Conservation (phyloP, 78 protist species). For the Reticulomyxa filosa region DNA sequence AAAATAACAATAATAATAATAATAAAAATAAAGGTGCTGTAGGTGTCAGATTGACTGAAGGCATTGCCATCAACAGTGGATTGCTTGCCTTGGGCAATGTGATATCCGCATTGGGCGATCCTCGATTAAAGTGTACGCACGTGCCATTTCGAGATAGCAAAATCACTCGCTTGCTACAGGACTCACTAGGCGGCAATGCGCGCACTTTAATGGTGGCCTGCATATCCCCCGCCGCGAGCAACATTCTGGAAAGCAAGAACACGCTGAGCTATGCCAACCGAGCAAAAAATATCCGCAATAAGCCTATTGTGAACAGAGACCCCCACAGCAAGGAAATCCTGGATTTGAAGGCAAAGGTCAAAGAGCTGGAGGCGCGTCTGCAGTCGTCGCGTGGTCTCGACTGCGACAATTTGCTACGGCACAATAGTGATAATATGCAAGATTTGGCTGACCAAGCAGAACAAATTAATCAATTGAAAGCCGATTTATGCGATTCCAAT, state of each 20-base stretch:
- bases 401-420: too few species aligned
- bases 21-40: slow-evolving; percentile 6
- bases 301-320: slow-evolving; percentile 7
- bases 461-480: too few species aligned
- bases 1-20: too few species aligned
- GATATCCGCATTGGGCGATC: slow-evolving; percentile 9
- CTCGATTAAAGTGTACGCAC: background rate
- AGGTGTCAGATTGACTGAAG: slow-evolving; percentile 9
- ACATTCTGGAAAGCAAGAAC: background rate
- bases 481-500: too few species aligned
- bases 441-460: too few species aligned
- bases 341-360: too few species aligned
- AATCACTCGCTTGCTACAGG: slow-evolving; percentile 5
- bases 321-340: too few species aligned
- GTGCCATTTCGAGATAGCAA: slow-evolving; percentile 3
- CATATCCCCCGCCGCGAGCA: background rate
- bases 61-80: slow-evolving; percentile 10
- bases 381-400: too few species aligned
- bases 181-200: slow-evolving; percentile 7
- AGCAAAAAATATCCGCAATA: slow-evolving; percentile 23
- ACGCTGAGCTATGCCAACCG: slow-evolving; percentile 17
- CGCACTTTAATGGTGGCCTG: slow-evolving; percentile 13
- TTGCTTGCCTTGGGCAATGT: slow-evolving; percentile 10
- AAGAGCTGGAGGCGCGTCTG: too few species aligned
- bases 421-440: too few species aligned